Evolutionary conservation across 306 rosid species (phyloP).

Genomic region (Trichosanthes cucumerina): DNA sequence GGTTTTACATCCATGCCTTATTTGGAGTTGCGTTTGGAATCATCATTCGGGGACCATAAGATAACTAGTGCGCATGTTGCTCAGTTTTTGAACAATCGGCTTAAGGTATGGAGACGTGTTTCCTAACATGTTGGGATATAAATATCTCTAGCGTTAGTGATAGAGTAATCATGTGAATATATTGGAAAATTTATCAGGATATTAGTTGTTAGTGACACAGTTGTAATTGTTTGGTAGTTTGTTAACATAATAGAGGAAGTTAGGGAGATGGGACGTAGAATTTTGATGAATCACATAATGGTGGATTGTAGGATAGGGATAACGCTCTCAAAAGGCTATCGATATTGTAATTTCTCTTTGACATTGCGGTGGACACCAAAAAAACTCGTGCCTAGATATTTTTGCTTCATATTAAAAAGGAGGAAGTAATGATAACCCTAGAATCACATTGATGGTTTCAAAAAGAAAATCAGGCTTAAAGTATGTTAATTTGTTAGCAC

Average conservation of each 20-base stretch:
- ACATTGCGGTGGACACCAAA: background rate
- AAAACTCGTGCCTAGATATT: background rate
- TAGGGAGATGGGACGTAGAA: too few relatives aligned
- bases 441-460: background rate
- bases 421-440: background rate
- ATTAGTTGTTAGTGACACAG: background rate
- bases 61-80: conserved; percentile 61
- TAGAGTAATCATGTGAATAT: background rate
- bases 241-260: too few relatives aligned
- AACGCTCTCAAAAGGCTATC: too few relatives aligned
- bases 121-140: background rate
- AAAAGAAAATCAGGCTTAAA: background rate
- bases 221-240: background rate
- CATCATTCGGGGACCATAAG: conserved; percentile 77
- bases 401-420: background rate
- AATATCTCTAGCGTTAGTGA: background rate
- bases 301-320: background rate
- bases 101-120: conserved; percentile 52
- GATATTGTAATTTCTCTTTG: too few relatives aligned
- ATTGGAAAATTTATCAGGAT: background rate
- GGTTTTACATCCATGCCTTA: conserved; percentile 91
- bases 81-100: conserved; percentile 46
- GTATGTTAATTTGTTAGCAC: background rate
- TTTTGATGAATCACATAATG: too few relatives aligned
- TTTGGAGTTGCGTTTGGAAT: conserved; percentile 64